Evolutionary conservation across 306 rosid species (phyloP), one percentile per base, ranked within the genome.

Genomic region (Prunus fruticosa): DNA sequence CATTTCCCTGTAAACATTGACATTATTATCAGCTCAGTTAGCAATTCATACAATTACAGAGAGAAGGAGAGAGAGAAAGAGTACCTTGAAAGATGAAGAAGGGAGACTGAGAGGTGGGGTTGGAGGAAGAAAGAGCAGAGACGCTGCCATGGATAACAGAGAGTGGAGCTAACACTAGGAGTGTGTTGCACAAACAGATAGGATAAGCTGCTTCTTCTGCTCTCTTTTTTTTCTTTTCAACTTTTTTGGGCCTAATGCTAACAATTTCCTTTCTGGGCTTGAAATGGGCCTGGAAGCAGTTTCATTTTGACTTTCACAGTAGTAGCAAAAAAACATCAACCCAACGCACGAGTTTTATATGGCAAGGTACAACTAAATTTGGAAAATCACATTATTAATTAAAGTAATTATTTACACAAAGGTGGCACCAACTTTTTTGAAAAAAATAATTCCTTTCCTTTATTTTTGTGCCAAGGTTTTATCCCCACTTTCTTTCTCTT

Each of bases 21-120:
- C 57, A 70, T 7, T 16, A 67, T 67, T 20, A 11, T 38, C 65
- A 73, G 22, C 49, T 14, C 23, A 71, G 28, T 22, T 52, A 22
- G 28, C 12, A 46, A 49, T 41, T 62, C 20, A 30, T 22, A 16
- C 0, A n/a, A 56, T 82, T 11, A 54, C 9, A 57, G 15, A 49
- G 41, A 16, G 0, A 27, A 7, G 6, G 13, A 19, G 7, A n/a
- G 0, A 25, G 15, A 49, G 51, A 13, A 34, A 38, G 63, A 5
- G 28, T 41, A 88, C 98, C 96, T 89, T 94, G 87, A 91, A 94
- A 4, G 95, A 76, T n/a, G 93, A 87, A 78, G 91, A 74, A 74
- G 46, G 90, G 73, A 22, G 49, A 47, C 73, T 76, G 23, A 70
- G 73, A 75, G 74, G 28, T 19, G 77, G 75, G 19, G 56, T 45